These are phyloP conservation scores for Pterocarpus macrocarpus DNA, from an alignment of 306 rosid genomes.

Conservation along the genomic window DNA sequence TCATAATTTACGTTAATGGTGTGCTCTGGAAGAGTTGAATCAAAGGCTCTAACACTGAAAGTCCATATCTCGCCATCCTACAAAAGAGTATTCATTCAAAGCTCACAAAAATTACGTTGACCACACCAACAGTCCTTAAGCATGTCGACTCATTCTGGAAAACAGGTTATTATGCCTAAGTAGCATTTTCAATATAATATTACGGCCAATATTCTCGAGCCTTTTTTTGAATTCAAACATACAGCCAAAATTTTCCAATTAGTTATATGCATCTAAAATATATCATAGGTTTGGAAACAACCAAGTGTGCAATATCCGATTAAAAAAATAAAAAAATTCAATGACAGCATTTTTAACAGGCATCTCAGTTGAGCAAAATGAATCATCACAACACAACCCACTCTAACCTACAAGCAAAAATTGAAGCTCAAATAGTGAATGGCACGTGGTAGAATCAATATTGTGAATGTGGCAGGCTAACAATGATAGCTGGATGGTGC, in stretches of 20 bases:
- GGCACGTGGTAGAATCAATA: not conserved
- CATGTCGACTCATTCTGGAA: not conserved
- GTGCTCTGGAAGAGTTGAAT: slow-evolving; percentile 79
- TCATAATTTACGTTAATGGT: slow-evolving; percentile 89
- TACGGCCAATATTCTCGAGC: not conserved
- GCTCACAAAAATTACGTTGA: not conserved
- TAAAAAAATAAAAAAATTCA: not conserved
- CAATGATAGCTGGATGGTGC: not conserved
- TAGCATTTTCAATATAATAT: not conserved
- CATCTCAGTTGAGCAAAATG: not conserved
- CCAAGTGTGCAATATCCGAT: not conserved
- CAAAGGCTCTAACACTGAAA: slow-evolving; percentile 93
- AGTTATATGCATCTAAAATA: no score
- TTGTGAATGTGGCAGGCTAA: not conserved
- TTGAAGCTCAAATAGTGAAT: not conserved
- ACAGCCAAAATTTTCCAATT: not conserved
- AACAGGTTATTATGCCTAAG: not conserved
- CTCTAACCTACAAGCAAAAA: not conserved
- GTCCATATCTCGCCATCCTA: slow-evolving; percentile 98
- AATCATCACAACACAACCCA: not conserved
- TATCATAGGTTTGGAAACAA: not conserved
- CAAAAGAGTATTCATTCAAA: slow-evolving; percentile 28
- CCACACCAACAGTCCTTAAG: not conserved
- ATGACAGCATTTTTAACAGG: not conserved
- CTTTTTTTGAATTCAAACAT: not conserved